Percentiles rank a stretch among this genome's conserved stretches.
Evolutionary conservation across 352 stramenopile genomes (phyloP).

Genomic region (Phytophthora fragariae): DNA sequence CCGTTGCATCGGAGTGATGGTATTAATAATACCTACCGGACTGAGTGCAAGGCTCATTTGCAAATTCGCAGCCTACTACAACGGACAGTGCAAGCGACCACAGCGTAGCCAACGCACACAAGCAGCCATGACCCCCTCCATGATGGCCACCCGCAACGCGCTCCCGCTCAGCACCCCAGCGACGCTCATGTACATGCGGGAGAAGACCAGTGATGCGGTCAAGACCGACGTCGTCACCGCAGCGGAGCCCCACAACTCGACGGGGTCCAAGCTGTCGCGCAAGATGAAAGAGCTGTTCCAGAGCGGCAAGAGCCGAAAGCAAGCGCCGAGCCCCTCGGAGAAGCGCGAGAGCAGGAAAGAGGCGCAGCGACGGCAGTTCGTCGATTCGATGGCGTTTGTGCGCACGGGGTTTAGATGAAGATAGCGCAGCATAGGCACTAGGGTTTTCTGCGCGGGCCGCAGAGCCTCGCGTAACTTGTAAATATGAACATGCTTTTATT

Average conservation of each 20-base stretch:
- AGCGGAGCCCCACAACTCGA: conserved; percentile 8
- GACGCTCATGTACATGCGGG: conserved; percentile 25
- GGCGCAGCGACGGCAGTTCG: conserved; percentile 3
- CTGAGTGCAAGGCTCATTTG: conserved; percentile 5
- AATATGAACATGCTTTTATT: not conserved
- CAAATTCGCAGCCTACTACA: conserved; percentile 16
- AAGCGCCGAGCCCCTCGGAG: not conserved
- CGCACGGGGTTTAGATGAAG: conserved; percentile 11
- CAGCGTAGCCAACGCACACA: not conserved
- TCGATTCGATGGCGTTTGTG: conserved; percentile 11
- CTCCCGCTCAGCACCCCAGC: conserved; percentile 23
- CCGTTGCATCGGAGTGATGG: too few species aligned
- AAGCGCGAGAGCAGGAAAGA: not conserved
- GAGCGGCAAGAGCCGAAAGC: conserved; percentile 5
- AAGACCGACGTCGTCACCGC: not conserved
- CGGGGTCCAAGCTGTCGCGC: conserved; percentile 3
- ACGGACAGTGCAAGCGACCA: not conserved
- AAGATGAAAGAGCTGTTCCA: conserved; percentile 22
- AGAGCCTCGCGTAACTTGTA: not conserved
- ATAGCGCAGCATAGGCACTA: not conserved
- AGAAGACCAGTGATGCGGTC: conserved; percentile 8
- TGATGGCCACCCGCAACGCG: conserved; percentile 30
- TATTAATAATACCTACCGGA: too few species aligned
- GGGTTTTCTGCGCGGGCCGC: too few species aligned
- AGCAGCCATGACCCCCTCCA: conserved; percentile 17